A percentile compares a stretch with the other conserved stretches of the same genome.
phyloP scores from a whole-genome alignment of 2,329 filamentous ascomycete species.

The Ceratocystis eucalypticola region DNA sequence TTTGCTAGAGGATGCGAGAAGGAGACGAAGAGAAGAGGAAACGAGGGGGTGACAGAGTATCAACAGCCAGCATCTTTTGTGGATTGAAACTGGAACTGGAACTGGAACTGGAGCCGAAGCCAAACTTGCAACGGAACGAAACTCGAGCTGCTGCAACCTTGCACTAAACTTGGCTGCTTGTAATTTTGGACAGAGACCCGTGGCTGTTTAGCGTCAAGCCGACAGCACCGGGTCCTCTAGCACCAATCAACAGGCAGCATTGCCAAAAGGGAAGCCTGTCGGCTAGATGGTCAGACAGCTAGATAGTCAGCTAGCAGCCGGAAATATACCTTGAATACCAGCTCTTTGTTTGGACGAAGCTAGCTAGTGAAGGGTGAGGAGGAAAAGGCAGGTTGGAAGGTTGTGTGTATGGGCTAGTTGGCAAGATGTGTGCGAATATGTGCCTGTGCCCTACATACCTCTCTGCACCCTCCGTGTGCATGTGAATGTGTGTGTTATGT shows the following conservation, averaged over 20 bases:
- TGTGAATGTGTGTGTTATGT: background rate
- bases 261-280: too few relatives aligned
- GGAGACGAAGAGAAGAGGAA: background rate
- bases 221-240: background rate
- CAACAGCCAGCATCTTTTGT: background rate
- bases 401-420: background rate
- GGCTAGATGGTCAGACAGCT: too few relatives aligned
- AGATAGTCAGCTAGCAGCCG: too few relatives aligned
- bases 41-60: background rate
- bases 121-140: slow-evolving; percentile 1
- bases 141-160: background rate
- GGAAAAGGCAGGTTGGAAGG: background rate
- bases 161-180: background rate
- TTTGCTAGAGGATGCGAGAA: background rate
- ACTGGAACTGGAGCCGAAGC: background rate
- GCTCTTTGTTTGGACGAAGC: background rate
- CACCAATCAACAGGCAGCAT: background rate
- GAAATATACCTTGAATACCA: too few relatives aligned
- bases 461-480: too few relatives aligned
- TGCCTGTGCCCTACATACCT: too few relatives aligned
- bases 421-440: background rate
- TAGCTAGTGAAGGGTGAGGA: background rate
- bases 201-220: background rate
- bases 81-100: background rate
- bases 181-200: background rate